These are phyloP conservation scores for Haberlea rhodopensis DNA, from an alignment of 257 asterid genomes.

Conservation along the genomic window DNA sequence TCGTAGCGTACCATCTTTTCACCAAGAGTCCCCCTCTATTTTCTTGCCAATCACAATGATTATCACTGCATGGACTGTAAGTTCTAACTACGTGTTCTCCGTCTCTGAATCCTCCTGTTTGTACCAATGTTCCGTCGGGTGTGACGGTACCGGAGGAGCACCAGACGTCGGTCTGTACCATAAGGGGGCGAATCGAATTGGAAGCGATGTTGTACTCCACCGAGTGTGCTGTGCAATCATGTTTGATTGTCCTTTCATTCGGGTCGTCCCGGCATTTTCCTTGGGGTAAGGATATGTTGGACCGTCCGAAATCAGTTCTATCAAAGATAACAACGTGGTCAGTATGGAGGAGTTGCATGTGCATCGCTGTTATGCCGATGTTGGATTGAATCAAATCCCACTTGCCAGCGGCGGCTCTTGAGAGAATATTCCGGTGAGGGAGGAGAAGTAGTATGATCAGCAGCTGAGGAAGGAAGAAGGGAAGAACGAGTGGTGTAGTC, in stretches of 20 bases:
- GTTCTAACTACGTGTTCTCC: slow-evolving; percentile 47
- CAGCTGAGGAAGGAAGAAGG: slow-evolving; percentile 7
- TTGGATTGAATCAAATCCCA: slow-evolving; percentile 44
- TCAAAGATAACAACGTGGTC: slow-evolving; percentile 61
- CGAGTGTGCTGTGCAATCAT: slow-evolving; percentile 63
- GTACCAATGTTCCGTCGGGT: slow-evolving; percentile 45
- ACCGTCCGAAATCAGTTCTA: slow-evolving; percentile 56
- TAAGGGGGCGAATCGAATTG: slow-evolving; percentile 50
- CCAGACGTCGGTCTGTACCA: slow-evolving; percentile 54
- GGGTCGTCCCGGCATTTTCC: slow-evolving; percentile 40
- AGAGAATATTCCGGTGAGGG: background rate
- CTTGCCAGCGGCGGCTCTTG: slow-evolving; percentile 30
- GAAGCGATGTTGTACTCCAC: slow-evolving; percentile 43
- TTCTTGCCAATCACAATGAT: slow-evolving; percentile 54
- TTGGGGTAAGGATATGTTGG: slow-evolving; percentile 52
- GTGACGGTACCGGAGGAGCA: slow-evolving; percentile 56
- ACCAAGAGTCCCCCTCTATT: slow-evolving; percentile 6
- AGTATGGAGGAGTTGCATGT: slow-evolving; percentile 67
- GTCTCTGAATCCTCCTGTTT: slow-evolving; percentile 48
- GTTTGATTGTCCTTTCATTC: slow-evolving; percentile 1
- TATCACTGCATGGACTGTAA: slow-evolving; percentile 32
- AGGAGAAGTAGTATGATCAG: background rate
- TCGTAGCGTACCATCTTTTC: slow-evolving; percentile 52
- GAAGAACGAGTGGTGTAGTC: slow-evolving; percentile 6
- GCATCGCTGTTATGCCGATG: slow-evolving; percentile 63